Percentiles rank a stretch among this genome's conserved stretches.
These are phyloP conservation scores for apple (Malus domestica) DNA, from an alignment of 306 rosid species.

Conservation along the genomic window DNA sequence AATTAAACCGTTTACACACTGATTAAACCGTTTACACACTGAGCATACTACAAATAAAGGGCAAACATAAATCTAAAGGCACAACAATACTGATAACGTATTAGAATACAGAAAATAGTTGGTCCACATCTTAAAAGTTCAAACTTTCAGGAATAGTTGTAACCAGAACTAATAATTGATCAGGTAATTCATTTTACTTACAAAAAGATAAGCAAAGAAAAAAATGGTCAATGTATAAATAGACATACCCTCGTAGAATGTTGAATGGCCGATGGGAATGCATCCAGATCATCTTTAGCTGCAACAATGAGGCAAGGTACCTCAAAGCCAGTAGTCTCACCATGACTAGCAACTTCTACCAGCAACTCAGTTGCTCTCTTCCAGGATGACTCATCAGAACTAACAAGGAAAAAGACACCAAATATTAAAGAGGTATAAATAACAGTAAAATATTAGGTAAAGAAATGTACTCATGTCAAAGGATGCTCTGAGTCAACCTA, in stretches of 20 bases:
- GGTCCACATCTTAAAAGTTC: neutral
- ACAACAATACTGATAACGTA: neutral
- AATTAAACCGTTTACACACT: no score
- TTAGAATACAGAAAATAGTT: neutral
- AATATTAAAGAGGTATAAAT: neutral
- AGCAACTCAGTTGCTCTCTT: conserved; percentile 67
- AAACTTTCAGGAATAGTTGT: neutral
- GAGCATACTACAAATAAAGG: no score
- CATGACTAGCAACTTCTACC: conserved; percentile 84
- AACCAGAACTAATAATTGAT: neutral
- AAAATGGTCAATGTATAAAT: neutral
- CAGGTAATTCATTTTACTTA: neutral
- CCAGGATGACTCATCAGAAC: conserved; percentile 91
- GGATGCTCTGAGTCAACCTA: neutral
- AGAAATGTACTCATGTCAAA: neutral
- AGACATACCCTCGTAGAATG: conserved; percentile 77
- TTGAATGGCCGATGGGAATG: conserved; percentile 87
- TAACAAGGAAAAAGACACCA: conserved; percentile 27
- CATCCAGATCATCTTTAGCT: conserved; percentile 83
- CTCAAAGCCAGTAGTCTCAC: conserved; percentile 91
- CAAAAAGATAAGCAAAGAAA: neutral
- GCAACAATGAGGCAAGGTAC: conserved; percentile 99
- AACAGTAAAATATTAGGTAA: neutral
- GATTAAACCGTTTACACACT: no score
- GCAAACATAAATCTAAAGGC: neutral